Conservation (phyloP, 495 filamentous ascomycete genomes). For the Xylona heveae region DNA sequence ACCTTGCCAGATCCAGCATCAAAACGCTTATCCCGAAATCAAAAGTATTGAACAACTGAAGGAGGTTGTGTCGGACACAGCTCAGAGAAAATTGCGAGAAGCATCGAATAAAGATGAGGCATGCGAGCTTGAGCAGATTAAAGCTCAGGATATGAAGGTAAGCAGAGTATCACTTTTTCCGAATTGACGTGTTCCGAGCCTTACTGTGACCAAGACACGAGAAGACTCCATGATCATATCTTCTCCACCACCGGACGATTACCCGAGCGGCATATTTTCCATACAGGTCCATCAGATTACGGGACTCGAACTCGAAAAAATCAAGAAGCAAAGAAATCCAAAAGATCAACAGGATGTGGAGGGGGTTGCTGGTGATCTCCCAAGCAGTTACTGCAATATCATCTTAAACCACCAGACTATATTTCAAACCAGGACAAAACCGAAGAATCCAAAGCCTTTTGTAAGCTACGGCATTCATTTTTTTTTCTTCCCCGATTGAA, state of each 20-base stretch:
- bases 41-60: slow-evolving; percentile 29
- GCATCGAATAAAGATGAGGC: slow-evolving; percentile 27
- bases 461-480: no score
- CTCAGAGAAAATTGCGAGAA: slow-evolving; percentile 38
- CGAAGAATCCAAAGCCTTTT: slow-evolving; percentile 55
- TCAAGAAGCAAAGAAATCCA: slow-evolving; percentile 22
- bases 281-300: slow-evolving; percentile 57
- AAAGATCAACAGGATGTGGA: slow-evolving; percentile 30
- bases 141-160: slow-evolving; percentile 34
- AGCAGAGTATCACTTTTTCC: slow-evolving; percentile 9
- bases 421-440: slow-evolving; percentile 50
- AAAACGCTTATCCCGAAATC: slow-evolving; percentile 29
- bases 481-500: not conserved
- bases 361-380: slow-evolving; percentile 37
- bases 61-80: slow-evolving; percentile 25
- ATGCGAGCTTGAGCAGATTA: slow-evolving; percentile 36
- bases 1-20: slow-evolving; percentile 26
- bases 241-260: slow-evolving; percentile 30
- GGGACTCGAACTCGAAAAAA: slow-evolving; percentile 35
- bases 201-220: slow-evolving; percentile 1
- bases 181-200: not conserved
- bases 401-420: slow-evolving; percentile 51
- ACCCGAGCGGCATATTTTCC: slow-evolving; percentile 38
- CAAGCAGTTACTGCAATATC: slow-evolving; percentile 45
- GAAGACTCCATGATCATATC: slow-evolving; percentile 30